Conservation (phyloP, 768 basidiomycete species). For the Daedaleopsis nitida region DNA sequence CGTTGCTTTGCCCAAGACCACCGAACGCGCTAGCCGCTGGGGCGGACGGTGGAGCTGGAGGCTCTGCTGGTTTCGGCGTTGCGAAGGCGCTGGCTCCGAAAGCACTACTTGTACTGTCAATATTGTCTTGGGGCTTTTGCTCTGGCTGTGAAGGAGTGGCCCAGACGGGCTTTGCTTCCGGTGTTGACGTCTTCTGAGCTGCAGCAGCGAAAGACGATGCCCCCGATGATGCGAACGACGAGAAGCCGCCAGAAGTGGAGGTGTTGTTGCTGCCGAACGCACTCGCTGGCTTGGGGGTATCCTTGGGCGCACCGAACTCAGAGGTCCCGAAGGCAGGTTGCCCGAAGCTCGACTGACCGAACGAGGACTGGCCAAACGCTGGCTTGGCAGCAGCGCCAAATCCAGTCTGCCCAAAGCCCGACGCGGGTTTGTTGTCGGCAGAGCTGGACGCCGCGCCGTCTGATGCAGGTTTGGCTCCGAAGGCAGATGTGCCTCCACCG, state of each 20-base stretch:
- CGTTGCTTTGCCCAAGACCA: neutral
- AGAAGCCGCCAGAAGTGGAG: too few relatives aligned
- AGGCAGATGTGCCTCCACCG: slow-evolving; percentile 6
- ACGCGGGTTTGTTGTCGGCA: slow-evolving; percentile 1
- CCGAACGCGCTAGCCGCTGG: neutral
- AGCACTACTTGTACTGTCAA: too few relatives aligned
- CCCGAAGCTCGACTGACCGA: slow-evolving; percentile 1
- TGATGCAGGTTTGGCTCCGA: neutral
- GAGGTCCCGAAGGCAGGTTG: neutral
- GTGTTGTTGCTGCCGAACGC: too few relatives aligned
- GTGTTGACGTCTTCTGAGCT: neutral
- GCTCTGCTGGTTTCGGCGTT: too few relatives aligned
- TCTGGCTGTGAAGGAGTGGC: too few relatives aligned
- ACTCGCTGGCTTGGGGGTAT: too few relatives aligned
- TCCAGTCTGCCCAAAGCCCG: slow-evolving; percentile 16
- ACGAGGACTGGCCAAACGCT: slow-evolving; percentile 9
- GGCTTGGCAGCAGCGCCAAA: slow-evolving; percentile 29
- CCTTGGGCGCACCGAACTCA: too few relatives aligned
- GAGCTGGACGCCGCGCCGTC: neutral
- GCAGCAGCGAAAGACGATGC: too few relatives aligned
- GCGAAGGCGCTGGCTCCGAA: too few relatives aligned
- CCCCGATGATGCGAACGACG: too few relatives aligned
- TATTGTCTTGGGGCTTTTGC: too few relatives aligned
- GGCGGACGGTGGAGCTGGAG: neutral
- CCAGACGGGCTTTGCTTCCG: neutral